phyloP scores from a whole-genome alignment of 2,329 filamentous ascomycete species.

The Sporothrix dimorphospora region DNA sequence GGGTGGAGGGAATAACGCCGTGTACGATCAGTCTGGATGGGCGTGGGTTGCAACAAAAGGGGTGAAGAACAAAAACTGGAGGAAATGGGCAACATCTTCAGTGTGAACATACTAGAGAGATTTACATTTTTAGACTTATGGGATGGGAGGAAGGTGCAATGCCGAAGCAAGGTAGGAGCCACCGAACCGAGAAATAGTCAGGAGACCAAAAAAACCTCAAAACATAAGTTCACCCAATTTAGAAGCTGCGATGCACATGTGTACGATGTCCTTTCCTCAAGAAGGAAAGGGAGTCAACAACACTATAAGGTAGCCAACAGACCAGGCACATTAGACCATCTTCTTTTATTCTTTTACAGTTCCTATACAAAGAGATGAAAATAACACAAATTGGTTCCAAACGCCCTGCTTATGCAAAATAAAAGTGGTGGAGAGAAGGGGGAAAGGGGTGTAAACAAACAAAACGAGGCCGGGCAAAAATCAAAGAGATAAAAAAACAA shows the following conservation, averaged over 20 bases:
- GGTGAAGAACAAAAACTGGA: background rate
- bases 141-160: background rate
- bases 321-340: background rate
- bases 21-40: background rate
- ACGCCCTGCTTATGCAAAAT: constrained; percentile 33
- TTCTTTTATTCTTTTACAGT: constrained; percentile 16
- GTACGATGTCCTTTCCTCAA: background rate
- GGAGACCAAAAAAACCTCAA: background rate
- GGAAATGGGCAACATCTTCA: background rate
- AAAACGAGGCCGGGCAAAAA: background rate
- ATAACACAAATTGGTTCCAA: constrained; percentile 27
- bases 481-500: background rate
- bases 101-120: background rate
- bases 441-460: background rate
- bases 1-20: background rate
- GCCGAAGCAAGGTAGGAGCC: background rate
- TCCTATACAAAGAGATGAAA: constrained; percentile 8
- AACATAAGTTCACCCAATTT: background rate
- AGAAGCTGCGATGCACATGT: background rate
- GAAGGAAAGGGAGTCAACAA: background rate
- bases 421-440: background rate
- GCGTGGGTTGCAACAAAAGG: background rate
- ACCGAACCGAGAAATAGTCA: background rate
- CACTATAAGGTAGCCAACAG: background rate
- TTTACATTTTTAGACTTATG: constrained; percentile 12